phyloP scores from a whole-genome alignment of 2,329 filamentous ascomycete species.

The Hawksworthiomyces lignivorus region DNA sequence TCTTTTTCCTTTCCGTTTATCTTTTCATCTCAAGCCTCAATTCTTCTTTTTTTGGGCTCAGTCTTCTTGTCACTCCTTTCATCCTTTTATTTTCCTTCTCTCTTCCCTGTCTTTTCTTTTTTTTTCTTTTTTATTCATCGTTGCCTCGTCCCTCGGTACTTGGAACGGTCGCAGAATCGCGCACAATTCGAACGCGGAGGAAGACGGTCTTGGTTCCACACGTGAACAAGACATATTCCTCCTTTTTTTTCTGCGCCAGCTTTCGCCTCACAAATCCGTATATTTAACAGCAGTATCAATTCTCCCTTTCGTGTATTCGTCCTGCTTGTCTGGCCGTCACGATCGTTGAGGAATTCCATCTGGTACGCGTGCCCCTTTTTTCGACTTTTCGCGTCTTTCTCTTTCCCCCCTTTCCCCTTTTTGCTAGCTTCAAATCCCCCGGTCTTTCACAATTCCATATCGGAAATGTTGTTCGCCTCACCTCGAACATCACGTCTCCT shows the following conservation, averaged over 20 bases:
- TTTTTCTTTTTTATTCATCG: conserved; percentile 11
- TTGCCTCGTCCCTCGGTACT: neutral
- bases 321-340: too few species aligned
- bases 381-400: conserved; percentile 13
- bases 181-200: too few species aligned
- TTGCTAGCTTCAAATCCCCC: conserved; percentile 6
- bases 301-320: too few species aligned
- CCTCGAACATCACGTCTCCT: too few species aligned
- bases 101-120: conserved; percentile 20
- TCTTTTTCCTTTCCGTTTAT: neutral
- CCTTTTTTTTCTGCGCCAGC: neutral
- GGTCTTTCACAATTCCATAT: too few species aligned
- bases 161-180: too few species aligned
- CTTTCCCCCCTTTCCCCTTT: conserved; percentile 10
- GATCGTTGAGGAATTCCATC: neutral
- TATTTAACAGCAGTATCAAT: conserved; percentile 1
- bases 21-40: neutral
- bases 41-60: conserved; percentile 23
- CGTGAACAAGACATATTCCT: neutral
- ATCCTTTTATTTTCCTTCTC: conserved; percentile 22
- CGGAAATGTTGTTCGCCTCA: too few species aligned
- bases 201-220: too few species aligned
- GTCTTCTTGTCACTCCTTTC: conserved; percentile 36
- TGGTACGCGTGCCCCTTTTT: conserved; percentile 10
- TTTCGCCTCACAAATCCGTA: neutral